A percentile compares a stretch with the other conserved stretches of the same genome.
These are phyloP conservation scores for Cystofilobasidium bisporidii DNA, from an alignment of 768 basidiomycete species.

Conservation along the genomic window DNA sequence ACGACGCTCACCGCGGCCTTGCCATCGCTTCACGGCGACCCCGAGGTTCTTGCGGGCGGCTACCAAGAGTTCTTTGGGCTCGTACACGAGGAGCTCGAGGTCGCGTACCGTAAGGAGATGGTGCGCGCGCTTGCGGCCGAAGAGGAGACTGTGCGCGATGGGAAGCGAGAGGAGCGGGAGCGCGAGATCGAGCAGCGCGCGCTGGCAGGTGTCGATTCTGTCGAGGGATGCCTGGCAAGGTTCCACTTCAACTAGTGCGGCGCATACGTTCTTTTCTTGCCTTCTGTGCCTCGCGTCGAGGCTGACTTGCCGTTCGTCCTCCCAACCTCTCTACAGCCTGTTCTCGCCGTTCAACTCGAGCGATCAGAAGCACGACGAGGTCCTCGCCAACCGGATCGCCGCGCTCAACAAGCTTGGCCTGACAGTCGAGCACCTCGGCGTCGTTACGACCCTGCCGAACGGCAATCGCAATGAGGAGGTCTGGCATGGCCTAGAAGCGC, in stretches of 20 bases:
- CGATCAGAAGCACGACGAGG: constrained; percentile 81
- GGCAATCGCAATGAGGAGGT: constrained; percentile 39
- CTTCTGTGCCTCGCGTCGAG: not conserved
- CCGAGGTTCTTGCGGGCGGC: constrained; percentile 43
- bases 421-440: constrained; percentile 74
- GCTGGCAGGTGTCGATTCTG: constrained; percentile 55
- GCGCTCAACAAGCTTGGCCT: constrained; percentile 87
- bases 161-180: constrained; percentile 35
- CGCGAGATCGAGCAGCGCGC: constrained; percentile 34
- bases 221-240: constrained; percentile 62
- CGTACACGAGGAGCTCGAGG: constrained; percentile 55
- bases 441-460: constrained; percentile 55
- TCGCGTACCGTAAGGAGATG: constrained; percentile 31
- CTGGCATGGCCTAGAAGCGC: constrained; percentile 46
- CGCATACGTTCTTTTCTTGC: not conserved
- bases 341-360: constrained; percentile 66
- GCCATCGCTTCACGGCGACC: constrained; percentile 22
- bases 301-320: not conserved
- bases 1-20: not conserved
- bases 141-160: constrained; percentile 38
- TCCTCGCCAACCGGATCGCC: constrained; percentile 75
- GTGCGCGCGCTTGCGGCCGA: constrained; percentile 5
- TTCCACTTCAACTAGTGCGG: constrained; percentile 75
- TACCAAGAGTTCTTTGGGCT: constrained; percentile 64
- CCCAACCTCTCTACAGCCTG: constrained; percentile 46